phyloP scores from a whole-genome alignment of 768 basidiomycete species.

The Naganishia kalamii region DNA sequence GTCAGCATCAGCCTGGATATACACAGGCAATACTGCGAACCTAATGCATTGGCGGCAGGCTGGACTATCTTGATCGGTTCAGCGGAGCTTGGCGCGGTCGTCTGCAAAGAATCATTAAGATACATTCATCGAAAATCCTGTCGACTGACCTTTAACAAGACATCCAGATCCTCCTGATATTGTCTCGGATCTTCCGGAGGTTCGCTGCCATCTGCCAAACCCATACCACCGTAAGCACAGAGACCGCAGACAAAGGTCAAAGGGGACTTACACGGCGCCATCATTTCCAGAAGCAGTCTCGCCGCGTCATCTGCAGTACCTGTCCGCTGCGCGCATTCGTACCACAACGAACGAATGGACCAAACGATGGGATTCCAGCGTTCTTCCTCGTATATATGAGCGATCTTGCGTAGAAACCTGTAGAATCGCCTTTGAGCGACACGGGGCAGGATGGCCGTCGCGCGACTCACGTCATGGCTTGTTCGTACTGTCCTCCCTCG shows the following conservation, averaged over 20 bases:
- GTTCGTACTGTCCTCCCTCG: slow-evolving; percentile 70
- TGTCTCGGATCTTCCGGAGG: slow-evolving; percentile 30
- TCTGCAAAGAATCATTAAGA: slow-evolving; percentile 49
- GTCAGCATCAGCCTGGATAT: neutral
- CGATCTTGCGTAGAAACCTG: slow-evolving; percentile 90
- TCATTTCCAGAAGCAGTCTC: slow-evolving; percentile 71
- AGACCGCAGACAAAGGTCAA: neutral
- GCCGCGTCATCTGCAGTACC: slow-evolving; percentile 72
- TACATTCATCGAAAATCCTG: neutral
- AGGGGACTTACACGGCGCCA: slow-evolving; percentile 60
- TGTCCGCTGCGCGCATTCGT: slow-evolving; percentile 69
- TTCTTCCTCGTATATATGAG: slow-evolving; percentile 78
- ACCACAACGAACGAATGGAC: slow-evolving; percentile 72
- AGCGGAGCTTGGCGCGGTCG: slow-evolving; percentile 60
- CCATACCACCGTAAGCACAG: slow-evolving; percentile 6
- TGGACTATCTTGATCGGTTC: slow-evolving; percentile 60
- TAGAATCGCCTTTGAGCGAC: neutral
- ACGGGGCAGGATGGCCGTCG: neutral
- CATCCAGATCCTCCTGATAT: slow-evolving; percentile 67
- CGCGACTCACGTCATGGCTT: slow-evolving; percentile 68
- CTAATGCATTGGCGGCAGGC: slow-evolving; percentile 6
- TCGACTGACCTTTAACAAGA: slow-evolving; percentile 60
- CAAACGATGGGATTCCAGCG: slow-evolving; percentile 69
- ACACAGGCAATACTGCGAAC: slow-evolving; percentile 15
- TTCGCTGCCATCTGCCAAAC: slow-evolving; percentile 21